A percentile compares a stretch with the other conserved stretches of the same genome.
Evolutionary conservation across 805 yeast species (phyloP).

Genomic region (Diddensiella transvaalensis): DNA sequence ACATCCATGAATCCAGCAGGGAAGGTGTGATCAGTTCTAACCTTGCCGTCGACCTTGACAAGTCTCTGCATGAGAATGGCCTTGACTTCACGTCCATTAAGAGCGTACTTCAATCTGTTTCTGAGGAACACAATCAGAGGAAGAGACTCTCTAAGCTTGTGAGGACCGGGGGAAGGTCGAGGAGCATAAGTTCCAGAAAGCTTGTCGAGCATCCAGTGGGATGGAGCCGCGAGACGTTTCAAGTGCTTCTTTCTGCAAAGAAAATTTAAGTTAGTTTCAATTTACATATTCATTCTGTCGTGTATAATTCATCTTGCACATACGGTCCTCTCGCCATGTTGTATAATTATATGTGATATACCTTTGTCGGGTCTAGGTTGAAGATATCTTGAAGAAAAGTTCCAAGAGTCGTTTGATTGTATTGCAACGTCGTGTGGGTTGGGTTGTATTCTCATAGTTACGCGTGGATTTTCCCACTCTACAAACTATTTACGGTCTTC

Average conservation of each 20-base stretch:
- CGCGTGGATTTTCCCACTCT: too few relatives aligned
- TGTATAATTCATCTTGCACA: too few relatives aligned
- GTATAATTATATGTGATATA: slow-evolving; percentile 18
- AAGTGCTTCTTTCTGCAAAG: slow-evolving; percentile 23
- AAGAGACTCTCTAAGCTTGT: slow-evolving; percentile 96
- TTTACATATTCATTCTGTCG: slow-evolving; percentile 1
- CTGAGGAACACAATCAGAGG: slow-evolving; percentile 96
- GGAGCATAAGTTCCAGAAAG: slow-evolving; percentile 99
- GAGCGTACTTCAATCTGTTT: slow-evolving; percentile 98
- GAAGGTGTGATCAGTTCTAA: slow-evolving; percentile 97
- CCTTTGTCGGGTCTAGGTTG: slow-evolving; percentile 2
- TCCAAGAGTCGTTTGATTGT: too few relatives aligned
- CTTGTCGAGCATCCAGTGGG: slow-evolving; percentile 99
- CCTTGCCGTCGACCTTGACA: slow-evolving; percentile 98
- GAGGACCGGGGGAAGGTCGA: slow-evolving; percentile 99
- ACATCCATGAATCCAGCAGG: slow-evolving; percentile 99
- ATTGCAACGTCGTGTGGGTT: too few relatives aligned
- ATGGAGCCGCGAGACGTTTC: slow-evolving; percentile 74
- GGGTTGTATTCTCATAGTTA: too few relatives aligned
- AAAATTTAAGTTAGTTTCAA: slow-evolving; percentile 4
- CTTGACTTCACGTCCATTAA: slow-evolving; percentile 98
- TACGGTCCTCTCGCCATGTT: slow-evolving; percentile 80
- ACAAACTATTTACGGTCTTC: too few relatives aligned
- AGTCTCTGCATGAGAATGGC: slow-evolving; percentile 98
- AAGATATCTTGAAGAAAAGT: too few relatives aligned